These are phyloP conservation scores for Leccinum uliginosum DNA, from an alignment of 768 basidiomycete genomes.

Conservation along the genomic window DNA sequence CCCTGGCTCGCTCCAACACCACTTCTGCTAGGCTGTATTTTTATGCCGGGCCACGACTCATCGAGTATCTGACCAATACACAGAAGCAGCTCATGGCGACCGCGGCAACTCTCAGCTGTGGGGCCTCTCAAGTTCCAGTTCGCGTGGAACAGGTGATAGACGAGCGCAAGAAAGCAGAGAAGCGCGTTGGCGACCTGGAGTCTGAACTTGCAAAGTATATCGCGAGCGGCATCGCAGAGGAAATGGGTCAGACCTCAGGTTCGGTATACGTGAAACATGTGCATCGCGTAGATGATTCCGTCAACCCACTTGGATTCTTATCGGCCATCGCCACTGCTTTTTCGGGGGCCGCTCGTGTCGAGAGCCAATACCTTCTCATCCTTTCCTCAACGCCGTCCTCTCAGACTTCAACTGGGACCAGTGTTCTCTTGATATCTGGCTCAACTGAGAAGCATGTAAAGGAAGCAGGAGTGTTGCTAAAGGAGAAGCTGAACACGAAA, in stretches of 20 bases:
- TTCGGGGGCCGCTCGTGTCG: conserved; percentile 17
- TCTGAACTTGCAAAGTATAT: conserved; percentile 53
- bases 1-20: conserved; percentile 55
- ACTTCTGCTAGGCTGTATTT: conserved; percentile 77
- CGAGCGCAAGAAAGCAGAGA: conserved; percentile 61
- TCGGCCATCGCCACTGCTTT: conserved; percentile 53
- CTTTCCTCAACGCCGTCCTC: conserved; percentile 61
- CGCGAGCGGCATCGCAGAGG: conserved; percentile 38
- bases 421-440: conserved; percentile 57
- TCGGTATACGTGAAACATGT: conserved; percentile 42
- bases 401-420: conserved; percentile 46
- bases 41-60: conserved; percentile 73
- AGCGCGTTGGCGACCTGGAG: conserved; percentile 67
- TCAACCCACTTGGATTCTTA: conserved; percentile 56
- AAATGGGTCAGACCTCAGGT: conserved; percentile 29
- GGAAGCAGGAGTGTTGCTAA: conserved; percentile 52
- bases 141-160: conserved; percentile 65
- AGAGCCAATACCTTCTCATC: conserved; percentile 42
- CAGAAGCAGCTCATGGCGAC: conserved; percentile 54
- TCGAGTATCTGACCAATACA: conserved; percentile 53
- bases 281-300: conserved; percentile 59
- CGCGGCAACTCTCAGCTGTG: conserved; percentile 63
- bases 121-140: conserved; percentile 60
- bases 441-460: conserved; percentile 59
- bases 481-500: conserved; percentile 55